Conservation (phyloP, 2,329 filamentous ascomycete species). For the Penicillium brasilianum region DNA sequence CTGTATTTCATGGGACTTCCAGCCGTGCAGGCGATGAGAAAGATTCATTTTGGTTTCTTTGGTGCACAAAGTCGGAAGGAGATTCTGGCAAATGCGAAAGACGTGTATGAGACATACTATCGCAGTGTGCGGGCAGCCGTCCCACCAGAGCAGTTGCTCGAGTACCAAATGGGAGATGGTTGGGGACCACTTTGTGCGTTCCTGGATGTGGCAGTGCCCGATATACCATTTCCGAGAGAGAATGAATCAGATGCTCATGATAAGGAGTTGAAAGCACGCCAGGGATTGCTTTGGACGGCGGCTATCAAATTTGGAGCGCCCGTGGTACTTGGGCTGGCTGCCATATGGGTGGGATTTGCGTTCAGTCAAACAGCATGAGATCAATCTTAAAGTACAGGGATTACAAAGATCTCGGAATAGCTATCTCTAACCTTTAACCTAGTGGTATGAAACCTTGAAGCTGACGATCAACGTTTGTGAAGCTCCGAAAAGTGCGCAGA, state of each 20-base stretch:
- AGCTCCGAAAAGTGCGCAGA: no score
- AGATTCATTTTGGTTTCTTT: constrained; percentile 18
- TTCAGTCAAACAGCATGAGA: not conserved
- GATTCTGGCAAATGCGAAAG: constrained; percentile 4
- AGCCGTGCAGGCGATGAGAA: constrained; percentile 16
- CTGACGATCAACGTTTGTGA: no score
- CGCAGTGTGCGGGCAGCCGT: not conserved
- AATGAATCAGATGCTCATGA: constrained; percentile 14
- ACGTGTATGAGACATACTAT: constrained; percentile 6
- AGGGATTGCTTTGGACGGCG: constrained; percentile 14
- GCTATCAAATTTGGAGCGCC: constrained; percentile 1
- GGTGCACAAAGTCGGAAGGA: not conserved
- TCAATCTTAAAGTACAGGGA: no score
- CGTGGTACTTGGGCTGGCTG: constrained; percentile 5
- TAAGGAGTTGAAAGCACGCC: constrained; percentile 10
- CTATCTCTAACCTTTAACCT: no score
- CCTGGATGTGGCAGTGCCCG: constrained; percentile 15
- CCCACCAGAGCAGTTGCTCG: constrained; percentile 19
- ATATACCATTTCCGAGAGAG: constrained; percentile 20
- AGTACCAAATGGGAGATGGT: constrained; percentile 42
- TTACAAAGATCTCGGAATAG: no score
- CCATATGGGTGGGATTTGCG: constrained; percentile 5
- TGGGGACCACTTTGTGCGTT: constrained; percentile 52
- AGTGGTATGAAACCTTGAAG: no score
- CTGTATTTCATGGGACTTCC: constrained; percentile 9